Conservation (phyloP, 352 stramenopile species). For the Globisporangium viniferum region DNA sequence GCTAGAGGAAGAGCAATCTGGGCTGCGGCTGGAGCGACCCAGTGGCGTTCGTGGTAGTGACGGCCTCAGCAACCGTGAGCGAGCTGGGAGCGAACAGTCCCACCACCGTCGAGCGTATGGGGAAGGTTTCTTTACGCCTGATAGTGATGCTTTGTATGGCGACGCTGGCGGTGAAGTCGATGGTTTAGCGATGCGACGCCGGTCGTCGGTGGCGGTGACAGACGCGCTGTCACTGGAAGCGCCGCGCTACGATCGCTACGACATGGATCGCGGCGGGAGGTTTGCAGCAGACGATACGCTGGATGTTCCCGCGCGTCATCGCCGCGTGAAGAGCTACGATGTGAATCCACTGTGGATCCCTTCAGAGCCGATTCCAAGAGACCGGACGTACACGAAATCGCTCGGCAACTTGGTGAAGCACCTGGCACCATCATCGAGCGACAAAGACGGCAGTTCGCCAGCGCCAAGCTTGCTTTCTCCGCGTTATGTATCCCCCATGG, state of each 20-base stretch:
- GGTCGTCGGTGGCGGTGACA: constrained; percentile 20
- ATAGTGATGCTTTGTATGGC: neutral
- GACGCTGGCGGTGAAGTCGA: neutral
- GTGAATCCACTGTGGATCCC: constrained; percentile 27
- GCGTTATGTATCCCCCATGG: constrained; percentile 39
- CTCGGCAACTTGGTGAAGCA: constrained; percentile 80
- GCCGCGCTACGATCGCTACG: constrained; percentile 31
- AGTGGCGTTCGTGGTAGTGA: neutral
- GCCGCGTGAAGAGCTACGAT: constrained; percentile 54
- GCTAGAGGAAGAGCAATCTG: constrained; percentile 22
- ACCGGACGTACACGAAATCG: constrained; percentile 76
- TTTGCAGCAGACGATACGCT: neutral
- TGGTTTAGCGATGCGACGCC: constrained; percentile 1
- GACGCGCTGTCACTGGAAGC: constrained; percentile 48
- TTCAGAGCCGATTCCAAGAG: constrained; percentile 29
- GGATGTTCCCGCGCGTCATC: constrained; percentile 21
- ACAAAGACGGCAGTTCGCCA: constrained; percentile 20
- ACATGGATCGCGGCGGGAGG: constrained; percentile 17
- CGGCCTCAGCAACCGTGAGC: neutral
- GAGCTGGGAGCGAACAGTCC: neutral
- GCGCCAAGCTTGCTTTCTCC: constrained; percentile 26
- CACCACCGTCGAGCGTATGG: neutral
- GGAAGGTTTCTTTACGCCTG: neutral
- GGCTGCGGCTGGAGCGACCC: neutral
- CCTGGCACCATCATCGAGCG: constrained; percentile 48